Percentiles rank a stretch among this genome's conserved stretches.
phyloP scores from a whole-genome alignment of 179 eudicot species.

The Heliamphora pulchella region DNA sequence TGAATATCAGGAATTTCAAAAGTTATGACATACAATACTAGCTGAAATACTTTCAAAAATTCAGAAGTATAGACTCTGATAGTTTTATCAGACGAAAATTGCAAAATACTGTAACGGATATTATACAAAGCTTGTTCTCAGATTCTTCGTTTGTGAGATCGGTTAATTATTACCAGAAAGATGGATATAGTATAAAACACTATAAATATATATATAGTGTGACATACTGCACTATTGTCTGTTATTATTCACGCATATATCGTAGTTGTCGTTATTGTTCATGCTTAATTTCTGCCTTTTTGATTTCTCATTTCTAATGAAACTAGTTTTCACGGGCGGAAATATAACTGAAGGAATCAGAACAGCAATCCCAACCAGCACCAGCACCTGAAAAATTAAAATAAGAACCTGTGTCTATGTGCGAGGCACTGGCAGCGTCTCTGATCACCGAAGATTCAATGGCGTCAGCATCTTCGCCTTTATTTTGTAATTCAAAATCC shows the following conservation, averaged over 20 bases:
- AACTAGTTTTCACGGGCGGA: neutral
- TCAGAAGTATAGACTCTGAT: too few relatives aligned
- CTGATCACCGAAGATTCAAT: neutral
- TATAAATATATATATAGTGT: too few relatives aligned
- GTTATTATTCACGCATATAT: too few relatives aligned
- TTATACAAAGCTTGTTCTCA: neutral
- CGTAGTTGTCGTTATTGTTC: too few relatives aligned
- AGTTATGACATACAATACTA: too few relatives aligned
- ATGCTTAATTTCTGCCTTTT: neutral
- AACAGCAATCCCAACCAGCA: neutral
- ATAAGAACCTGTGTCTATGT: constrained; percentile 3
- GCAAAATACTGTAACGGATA: neutral
- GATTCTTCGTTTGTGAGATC: neutral
- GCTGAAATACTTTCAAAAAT: too few relatives aligned
- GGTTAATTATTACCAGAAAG: too few relatives aligned
- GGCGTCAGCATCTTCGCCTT: neutral
- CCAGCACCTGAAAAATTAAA: too few relatives aligned
- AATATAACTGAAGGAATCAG: neutral
- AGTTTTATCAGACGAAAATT: too few relatives aligned
- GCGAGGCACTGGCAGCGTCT: neutral
- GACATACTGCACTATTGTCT: neutral
- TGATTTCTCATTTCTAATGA: neutral
- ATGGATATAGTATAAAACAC: too few relatives aligned
- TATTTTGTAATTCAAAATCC: neutral
- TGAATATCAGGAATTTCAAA: too few relatives aligned